Evolutionary conservation across 139 green algal species (phyloP).

Genomic region (Zygnema cylindricum): DNA sequence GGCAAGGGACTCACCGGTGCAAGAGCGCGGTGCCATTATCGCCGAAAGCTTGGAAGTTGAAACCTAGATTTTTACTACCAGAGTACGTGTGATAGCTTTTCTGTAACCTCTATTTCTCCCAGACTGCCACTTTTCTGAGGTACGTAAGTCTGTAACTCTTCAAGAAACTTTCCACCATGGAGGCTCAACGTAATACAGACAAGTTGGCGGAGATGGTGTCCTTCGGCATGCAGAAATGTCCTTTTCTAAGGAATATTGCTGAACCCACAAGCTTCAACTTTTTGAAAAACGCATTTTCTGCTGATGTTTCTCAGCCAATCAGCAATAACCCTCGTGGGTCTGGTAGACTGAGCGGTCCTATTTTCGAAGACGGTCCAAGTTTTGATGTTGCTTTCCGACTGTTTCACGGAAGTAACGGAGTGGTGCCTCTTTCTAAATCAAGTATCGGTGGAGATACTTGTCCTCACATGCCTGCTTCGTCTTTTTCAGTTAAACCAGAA

Average conservation of each 20-base stretch:
- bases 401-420: slow-evolving; percentile 46
- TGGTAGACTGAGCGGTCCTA: slow-evolving; percentile 18
- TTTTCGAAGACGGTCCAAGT: slow-evolving; percentile 50
- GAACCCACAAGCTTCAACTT: slow-evolving; percentile 46
- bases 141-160: too few species aligned
- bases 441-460: neutral
- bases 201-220: neutral
- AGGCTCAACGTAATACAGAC: neutral
- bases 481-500: neutral
- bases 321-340: neutral
- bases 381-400: slow-evolving; percentile 44
- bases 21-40: too few species aligned
- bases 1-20: too few species aligned
- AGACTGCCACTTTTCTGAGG: too few species aligned
- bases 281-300: neutral
- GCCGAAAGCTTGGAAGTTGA: too few species aligned
- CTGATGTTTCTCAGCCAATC: neutral
- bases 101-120: too few species aligned
- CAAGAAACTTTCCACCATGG: too few species aligned
- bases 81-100: too few species aligned
- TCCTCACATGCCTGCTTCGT: neutral
- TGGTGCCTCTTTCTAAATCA: slow-evolving; percentile 33
- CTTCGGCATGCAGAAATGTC: slow-evolving; percentile 28
- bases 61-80: neutral
- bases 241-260: slow-evolving; percentile 51